Evolutionary conservation across 805 yeast species (phyloP), one percentile per base, ranked within the genome.

Genomic region (Ogataea allantospora): DNA sequence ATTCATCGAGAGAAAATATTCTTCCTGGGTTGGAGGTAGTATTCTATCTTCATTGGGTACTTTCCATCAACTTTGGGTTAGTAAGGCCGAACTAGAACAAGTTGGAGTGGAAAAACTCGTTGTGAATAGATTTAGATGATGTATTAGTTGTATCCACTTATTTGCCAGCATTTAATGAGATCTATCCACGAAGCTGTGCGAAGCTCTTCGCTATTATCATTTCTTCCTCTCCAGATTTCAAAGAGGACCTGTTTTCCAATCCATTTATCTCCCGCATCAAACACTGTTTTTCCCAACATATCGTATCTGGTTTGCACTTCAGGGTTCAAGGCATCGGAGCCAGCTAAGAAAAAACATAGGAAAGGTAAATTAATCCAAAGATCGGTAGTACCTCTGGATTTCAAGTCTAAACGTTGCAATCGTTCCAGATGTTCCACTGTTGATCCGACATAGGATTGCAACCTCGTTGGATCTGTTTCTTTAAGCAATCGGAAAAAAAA

Each of bases 11-110:
- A 75, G 96, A 55, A 76, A 78, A 47, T 83, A 76, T 55, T 84
- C 88, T 43, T 71, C 91, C 6, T 89, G 96, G 96, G 75, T 89
- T 33, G 97, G 97, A 30, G 96, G 96, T 6, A 81, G 91, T 47
- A 88, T 89, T 25, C 66, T 89, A 39, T 79, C 95, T 5, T 81
- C 93, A 35, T 70, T 89, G 51, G 97, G 97, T 22, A 86, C 96
- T 2, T 89, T 89, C 71, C 97, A 89, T 60, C 97, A 89, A 62
- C 67, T 85, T 65, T 89, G 96, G 96, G 95, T 89, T 2, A 83
- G 89, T 27, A 81, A 79, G 54, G 77, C 76, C 48, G 97, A 89
- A 61, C 85, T 82, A 52, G 88, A 86, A 44, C 96, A 89, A 60
- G 87, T 80, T 17, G 97, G 97, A 5, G 79, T 80, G 9, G 93